Evolutionary conservation across 495 filamentous ascomycete species (phyloP), one percentile per base, ranked within the genome.

Genomic region (Penicillium bovifimosum): DNA sequence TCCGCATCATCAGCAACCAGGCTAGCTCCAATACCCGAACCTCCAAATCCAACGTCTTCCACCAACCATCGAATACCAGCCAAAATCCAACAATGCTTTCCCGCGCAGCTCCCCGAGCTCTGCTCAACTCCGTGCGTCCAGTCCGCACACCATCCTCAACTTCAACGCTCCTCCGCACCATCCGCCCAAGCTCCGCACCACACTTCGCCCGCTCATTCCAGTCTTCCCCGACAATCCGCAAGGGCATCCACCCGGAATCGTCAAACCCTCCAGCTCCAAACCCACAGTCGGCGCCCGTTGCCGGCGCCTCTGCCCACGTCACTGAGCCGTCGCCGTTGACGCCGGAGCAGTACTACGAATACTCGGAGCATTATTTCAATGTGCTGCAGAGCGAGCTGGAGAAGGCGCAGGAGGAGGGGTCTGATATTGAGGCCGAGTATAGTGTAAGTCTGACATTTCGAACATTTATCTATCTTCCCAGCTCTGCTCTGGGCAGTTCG

Each of bases 381-480:
- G 54, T 64, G 11, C 64, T 82, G 8, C 61, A 78, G 39, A 45
- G 32, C 1, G 67, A 74, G 36, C 54, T 82, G 3, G 79, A 82
- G 62, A 63, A 60, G 24, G 43, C 67, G 13, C 69, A 75, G 38
- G 74, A 79, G 50, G 71, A 76, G 13, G 64, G 74, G 0, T 66
- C 69, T 0, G 76, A 79, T 32, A 58, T 80, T n/a, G 79, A 81
- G 45, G 73, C 75, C 7, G 84, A 87, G 62, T 86, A 80, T 54
- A 72, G 66, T 43, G 73, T 81, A 67, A 39, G 72, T 65, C 54
- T 14, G 39, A 1, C 4, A 1, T 34, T 38, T 43, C 40, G 24
- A 24, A 2, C 26, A 13, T 41, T 18, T 50, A n/a, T 45, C 29
- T 47, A 28, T 31, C 33, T 13, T 1, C 18, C 1, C 1, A 17